A percentile compares a stretch with the other conserved stretches of the same genome.
These are phyloP conservation scores for Strobilomyces echinocephalus DNA, from an alignment of 768 basidiomycete species.

Conservation along the genomic window DNA sequence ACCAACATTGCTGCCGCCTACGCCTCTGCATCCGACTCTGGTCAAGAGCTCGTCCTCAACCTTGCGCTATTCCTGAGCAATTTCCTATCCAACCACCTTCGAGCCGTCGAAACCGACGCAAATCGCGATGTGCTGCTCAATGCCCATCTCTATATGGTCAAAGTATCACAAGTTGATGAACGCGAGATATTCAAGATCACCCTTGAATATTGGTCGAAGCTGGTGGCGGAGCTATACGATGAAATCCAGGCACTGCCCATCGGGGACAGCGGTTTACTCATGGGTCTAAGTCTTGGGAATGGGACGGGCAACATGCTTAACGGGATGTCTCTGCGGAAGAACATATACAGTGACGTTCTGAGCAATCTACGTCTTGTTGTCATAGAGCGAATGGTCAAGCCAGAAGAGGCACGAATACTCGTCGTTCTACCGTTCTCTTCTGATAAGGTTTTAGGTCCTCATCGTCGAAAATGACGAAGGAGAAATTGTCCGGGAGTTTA, in stretches of 20 bases:
- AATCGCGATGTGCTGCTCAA: constrained; percentile 93
- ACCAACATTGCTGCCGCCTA: constrained; percentile 95
- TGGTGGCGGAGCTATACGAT: constrained; percentile 94
- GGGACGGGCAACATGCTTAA: constrained; percentile 64
- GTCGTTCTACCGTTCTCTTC: neutral
- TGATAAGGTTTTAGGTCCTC: constrained; percentile 58
- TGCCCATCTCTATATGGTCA: constrained; percentile 97
- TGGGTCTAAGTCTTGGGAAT: constrained; percentile 78
- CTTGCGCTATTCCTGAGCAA: constrained; percentile 96
- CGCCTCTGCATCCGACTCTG: constrained; percentile 80
- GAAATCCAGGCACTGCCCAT: constrained; percentile 92
- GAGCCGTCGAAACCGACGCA: constrained; percentile 85
- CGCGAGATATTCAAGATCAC: constrained; percentile 99
- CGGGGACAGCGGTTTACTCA: constrained; percentile 78
- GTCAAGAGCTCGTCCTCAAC: constrained; percentile 96
- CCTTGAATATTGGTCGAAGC: constrained; percentile 94
- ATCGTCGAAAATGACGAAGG: constrained; percentile 99
- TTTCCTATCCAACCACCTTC: constrained; percentile 90
- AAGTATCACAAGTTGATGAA: constrained; percentile 96
- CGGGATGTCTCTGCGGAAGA: constrained; percentile 81
- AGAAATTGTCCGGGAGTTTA: constrained; percentile 98
- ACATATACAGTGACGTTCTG: constrained; percentile 92
- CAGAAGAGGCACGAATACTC: constrained; percentile 74
- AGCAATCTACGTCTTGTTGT: constrained; percentile 93
- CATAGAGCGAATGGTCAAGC: constrained; percentile 99